phyloP scores from a whole-genome alignment of 176 grass and related monocot species.

The Musa beccarii region DNA sequence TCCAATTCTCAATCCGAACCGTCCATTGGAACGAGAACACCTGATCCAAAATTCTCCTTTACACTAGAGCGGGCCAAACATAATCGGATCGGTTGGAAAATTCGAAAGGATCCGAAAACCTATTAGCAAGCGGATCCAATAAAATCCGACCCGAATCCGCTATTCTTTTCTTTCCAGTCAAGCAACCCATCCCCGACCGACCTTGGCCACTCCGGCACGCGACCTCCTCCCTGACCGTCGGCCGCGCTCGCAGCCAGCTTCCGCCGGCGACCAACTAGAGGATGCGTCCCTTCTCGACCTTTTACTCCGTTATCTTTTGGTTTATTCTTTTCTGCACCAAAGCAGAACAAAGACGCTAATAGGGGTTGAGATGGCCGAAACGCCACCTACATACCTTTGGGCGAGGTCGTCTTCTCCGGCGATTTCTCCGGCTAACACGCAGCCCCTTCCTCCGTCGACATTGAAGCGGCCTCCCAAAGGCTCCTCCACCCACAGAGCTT shows the following conservation, averaged over 20 bases:
- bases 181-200: not conserved
- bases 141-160: not conserved
- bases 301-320: too few relatives aligned
- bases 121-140: not conserved
- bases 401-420: not conserved
- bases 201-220: not conserved
- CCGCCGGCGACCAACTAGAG: not conserved
- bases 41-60: too few relatives aligned
- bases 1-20: too few relatives aligned
- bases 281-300: too few relatives aligned
- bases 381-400: not conserved
- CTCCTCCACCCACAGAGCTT: too few relatives aligned
- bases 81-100: too few relatives aligned
- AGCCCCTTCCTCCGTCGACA: not conserved
- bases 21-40: too few relatives aligned
- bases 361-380: not conserved
- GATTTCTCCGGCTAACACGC: not conserved
- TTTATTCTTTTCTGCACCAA: not conserved
- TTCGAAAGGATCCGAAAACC: too few relatives aligned
- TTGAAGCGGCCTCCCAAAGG: not conserved
- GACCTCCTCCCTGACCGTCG: not conserved
- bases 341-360: not conserved
- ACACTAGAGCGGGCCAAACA: too few relatives aligned
- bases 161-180: not conserved
- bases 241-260: not conserved